Evolutionary conservation across 805 yeast genomes (phyloP).

Genomic region (Spencermartinsiella europaea): DNA sequence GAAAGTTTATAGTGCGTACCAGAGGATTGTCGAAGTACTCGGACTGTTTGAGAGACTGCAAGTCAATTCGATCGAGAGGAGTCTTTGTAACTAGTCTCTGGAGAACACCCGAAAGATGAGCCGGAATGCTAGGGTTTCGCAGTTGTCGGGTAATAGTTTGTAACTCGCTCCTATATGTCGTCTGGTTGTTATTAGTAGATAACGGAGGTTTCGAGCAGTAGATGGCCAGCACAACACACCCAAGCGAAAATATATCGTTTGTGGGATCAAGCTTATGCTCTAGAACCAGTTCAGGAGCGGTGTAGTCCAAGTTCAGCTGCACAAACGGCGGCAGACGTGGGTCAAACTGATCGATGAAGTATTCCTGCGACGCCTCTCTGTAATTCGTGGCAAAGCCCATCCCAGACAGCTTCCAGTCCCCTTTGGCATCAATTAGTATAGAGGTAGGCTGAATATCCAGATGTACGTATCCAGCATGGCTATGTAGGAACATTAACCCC

Average conservation of each 20-base stretch:
- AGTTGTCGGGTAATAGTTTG: conserved; percentile 31
- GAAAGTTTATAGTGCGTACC: conserved; percentile 69
- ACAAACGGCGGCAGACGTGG: conserved; percentile 70
- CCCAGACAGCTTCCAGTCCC: conserved; percentile 93
- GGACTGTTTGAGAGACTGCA: conserved; percentile 66
- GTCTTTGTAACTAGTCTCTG: conserved; percentile 52
- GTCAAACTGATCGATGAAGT: conserved; percentile 64
- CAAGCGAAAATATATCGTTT: conserved; percentile 82
- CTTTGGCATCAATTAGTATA: conserved; percentile 64
- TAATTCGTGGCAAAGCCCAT: conserved; percentile 48
- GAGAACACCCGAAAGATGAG: conserved; percentile 44
- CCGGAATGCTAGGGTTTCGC: conserved; percentile 55
- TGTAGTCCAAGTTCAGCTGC: conserved; percentile 62
- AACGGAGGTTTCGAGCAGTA: conserved; percentile 49
- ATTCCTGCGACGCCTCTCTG: conserved; percentile 52
- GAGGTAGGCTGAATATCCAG: conserved; percentile 73
- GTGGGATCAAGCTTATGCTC: conserved; percentile 59
- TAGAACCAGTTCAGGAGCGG: conserved; percentile 79
- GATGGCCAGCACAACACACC: conserved; percentile 65
- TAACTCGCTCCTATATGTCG: conserved; percentile 44
- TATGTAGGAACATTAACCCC: conserved; percentile 79
- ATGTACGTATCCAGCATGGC: conserved; percentile 68
- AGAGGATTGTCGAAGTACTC: conserved; percentile 78
- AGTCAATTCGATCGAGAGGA: conserved; percentile 51
- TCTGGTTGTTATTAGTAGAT: conserved; percentile 47